Evolutionary conservation across 257 asterid genomes (phyloP).

Genomic region (Phtheirospermum japonicum): DNA sequence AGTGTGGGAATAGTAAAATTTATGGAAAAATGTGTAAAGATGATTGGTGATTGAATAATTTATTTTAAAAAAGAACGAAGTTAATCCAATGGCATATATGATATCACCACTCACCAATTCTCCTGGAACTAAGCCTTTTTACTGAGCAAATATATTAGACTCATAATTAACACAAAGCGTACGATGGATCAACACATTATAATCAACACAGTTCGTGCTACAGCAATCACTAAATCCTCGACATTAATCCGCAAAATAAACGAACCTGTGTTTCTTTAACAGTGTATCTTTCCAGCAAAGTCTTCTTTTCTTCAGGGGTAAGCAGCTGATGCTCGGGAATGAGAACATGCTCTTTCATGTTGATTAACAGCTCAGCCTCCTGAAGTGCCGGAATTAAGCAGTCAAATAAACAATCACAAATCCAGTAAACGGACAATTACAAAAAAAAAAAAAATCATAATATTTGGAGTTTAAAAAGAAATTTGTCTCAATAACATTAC

Average conservation of each 20-base stretch:
- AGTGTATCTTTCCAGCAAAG: conserved; percentile 76
- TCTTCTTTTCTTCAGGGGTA: conserved; percentile 67
- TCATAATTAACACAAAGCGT: no score
- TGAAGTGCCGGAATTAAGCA: conserved; percentile 4
- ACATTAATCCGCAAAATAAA: neutral
- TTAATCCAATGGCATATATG: neutral
- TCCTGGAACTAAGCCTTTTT: neutral
- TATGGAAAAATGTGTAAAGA: no score
- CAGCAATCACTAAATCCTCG: no score
- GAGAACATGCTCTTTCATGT: conserved; percentile 75
- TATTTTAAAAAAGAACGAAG: no score
- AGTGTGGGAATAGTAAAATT: no score
- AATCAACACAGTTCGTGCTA: neutral
- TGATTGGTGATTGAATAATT: no score
- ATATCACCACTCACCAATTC: neutral
- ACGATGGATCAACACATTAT: neutral
- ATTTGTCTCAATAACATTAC: no score
- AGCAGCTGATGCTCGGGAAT: conserved; percentile 84
- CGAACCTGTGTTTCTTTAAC: conserved; percentile 89
- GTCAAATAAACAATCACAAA: neutral
- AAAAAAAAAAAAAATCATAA: neutral
- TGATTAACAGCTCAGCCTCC: conserved; percentile 67
- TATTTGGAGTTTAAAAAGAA: neutral
- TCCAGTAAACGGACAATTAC: neutral
- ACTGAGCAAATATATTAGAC: neutral